phyloP scores from a whole-genome alignment of 1,284 basidiomycete genomes.

The Pseudomicrostroma phylloplanum region DNA sequence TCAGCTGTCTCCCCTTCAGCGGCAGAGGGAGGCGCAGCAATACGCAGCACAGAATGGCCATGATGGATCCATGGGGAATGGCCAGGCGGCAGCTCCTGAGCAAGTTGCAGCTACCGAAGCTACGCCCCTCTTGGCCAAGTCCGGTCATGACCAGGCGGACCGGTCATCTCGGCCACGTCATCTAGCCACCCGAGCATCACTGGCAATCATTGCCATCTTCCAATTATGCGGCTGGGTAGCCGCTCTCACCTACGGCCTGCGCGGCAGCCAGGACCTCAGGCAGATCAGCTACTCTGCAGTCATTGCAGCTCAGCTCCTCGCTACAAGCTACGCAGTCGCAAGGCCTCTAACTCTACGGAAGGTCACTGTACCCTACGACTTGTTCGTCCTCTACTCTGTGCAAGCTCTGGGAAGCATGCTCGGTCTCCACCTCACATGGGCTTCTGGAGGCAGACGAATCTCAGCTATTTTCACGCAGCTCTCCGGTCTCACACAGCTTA shows the following conservation, averaged over 20 bases:
- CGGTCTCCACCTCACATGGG: not conserved
- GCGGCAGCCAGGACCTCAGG: not conserved
- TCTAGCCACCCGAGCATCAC: not conserved
- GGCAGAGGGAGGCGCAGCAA: not conserved
- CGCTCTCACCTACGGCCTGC: not conserved
- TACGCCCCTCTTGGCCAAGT: slow-evolving; percentile 2
- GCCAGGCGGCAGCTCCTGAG: not conserved
- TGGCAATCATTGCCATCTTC: not conserved
- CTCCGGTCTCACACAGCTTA: not conserved
- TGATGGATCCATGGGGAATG: not conserved
- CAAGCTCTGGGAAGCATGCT: not conserved
- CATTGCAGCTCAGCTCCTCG: not conserved
- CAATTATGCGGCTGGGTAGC: not conserved
- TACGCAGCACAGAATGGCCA: no score
- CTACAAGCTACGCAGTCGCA: not conserved
- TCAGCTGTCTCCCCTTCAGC: not conserved
- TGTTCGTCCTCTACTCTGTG: not conserved
- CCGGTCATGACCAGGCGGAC: not conserved
- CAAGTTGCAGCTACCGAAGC: not conserved
- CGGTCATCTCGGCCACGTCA: not conserved
- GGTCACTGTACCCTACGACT: not conserved
- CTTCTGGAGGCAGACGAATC: not conserved
- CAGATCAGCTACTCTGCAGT: not conserved
- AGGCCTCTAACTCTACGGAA: not conserved
- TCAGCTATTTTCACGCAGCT: not conserved